phyloP scores from a whole-genome alignment of 345 rosid species.

The Aethionema arabicum region DNA sequence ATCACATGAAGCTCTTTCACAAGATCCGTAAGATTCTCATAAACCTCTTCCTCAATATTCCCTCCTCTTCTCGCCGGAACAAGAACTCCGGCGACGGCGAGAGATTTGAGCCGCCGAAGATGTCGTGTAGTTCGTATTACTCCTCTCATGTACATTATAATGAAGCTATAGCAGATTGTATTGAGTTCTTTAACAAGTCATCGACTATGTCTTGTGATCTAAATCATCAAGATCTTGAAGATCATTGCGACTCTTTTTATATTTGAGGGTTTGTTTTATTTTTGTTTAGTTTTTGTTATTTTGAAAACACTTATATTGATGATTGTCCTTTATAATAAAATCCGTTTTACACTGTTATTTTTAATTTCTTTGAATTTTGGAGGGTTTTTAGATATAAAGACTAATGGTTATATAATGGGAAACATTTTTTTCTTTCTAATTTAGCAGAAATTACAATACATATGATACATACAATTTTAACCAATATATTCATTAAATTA shows the following conservation, averaged over 20 bases:
- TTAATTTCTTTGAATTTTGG: not conserved
- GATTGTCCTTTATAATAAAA: not conserved
- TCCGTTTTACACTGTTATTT: not conserved
- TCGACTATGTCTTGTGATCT: slow-evolving; percentile 57
- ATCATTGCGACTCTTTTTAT: slow-evolving; percentile 43
- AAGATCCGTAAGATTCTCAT: slow-evolving; percentile 65
- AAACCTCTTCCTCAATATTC: slow-evolving; percentile 58
- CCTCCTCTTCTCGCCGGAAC: slow-evolving; percentile 32
- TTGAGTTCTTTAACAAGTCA: slow-evolving; percentile 91
- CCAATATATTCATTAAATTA: too few relatives aligned
- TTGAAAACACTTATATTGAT: slow-evolving; percentile 5
- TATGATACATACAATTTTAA: too few relatives aligned
- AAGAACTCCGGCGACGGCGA: slow-evolving; percentile 28
- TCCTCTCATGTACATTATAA: slow-evolving; percentile 77
- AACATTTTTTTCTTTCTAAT: too few relatives aligned
- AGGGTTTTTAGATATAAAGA: not conserved
- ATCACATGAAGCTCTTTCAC: slow-evolving; percentile 69
- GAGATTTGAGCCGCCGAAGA: slow-evolving; percentile 75
- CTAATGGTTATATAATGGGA: too few relatives aligned
- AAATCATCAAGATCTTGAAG: slow-evolving; percentile 49
- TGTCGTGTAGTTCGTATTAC: slow-evolving; percentile 72
- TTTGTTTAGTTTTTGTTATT: slow-evolving; percentile 16
- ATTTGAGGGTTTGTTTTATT: slow-evolving; percentile 22
- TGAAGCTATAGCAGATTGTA: slow-evolving; percentile 93
- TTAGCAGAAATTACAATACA: too few relatives aligned